Conservation (phyloP, 768 basidiomycete genomes). For the Termitomyces sp. region DNA sequence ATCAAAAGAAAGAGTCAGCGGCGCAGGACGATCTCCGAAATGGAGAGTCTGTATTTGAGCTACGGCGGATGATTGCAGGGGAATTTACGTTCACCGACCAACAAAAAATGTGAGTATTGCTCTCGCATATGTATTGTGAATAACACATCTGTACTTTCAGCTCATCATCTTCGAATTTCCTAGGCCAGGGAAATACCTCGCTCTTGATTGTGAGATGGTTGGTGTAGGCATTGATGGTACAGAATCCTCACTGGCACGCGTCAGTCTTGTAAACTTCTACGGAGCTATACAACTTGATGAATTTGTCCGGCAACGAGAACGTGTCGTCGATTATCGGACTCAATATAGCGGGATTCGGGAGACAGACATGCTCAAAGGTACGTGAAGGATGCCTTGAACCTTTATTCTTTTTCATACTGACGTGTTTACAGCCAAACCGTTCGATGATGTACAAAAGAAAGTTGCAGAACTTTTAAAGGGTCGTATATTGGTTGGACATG, state of each 20-base stretch:
- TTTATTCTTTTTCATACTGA: background rate
- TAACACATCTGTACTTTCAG: background rate
- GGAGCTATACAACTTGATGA: constrained; percentile 77
- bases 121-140: constrained; percentile 2
- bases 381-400: constrained; percentile 7
- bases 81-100: constrained; percentile 30
- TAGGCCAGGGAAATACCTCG: constrained; percentile 69
- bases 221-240: constrained; percentile 81
- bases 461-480: constrained; percentile 83
- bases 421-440: constrained; percentile 54
- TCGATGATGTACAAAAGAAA: constrained; percentile 71
- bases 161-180: background rate
- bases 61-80: constrained; percentile 53
- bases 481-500: constrained; percentile 84
- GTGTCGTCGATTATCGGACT: constrained; percentile 90
- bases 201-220: constrained; percentile 98
- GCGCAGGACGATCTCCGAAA: constrained; percentile 27
- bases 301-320: constrained; percentile 82
- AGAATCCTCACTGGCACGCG: constrained; percentile 84
- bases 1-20: background rate
- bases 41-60: constrained; percentile 38
- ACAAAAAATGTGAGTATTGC: constrained; percentile 38
- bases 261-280: constrained; percentile 85
- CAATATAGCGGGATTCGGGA: constrained; percentile 81
- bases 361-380: constrained; percentile 67